Evolutionary conservation across 2,329 filamentous ascomycete species (phyloP).

Genomic region (Neonectria coccinea): DNA sequence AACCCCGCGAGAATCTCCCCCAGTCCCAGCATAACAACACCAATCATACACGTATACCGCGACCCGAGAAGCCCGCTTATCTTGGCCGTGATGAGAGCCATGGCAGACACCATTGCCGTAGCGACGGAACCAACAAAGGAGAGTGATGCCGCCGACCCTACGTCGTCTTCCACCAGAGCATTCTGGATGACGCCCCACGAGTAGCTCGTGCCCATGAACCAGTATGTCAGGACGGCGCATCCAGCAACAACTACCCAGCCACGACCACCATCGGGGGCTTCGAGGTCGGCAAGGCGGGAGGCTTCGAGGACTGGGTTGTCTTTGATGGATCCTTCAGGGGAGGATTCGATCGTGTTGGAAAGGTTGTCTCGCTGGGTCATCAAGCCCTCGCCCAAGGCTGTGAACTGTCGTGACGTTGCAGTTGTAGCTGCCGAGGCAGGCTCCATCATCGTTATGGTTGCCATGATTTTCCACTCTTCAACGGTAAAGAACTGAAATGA

Average conservation of each 20-base stretch:
- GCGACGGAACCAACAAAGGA: constrained; percentile 64
- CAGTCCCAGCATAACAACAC: constrained; percentile 59
- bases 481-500: not conserved
- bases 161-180: constrained; percentile 59
- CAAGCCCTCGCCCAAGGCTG: not conserved
- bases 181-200: constrained; percentile 69
- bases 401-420: not conserved
- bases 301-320: constrained; percentile 48
- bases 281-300: constrained; percentile 54
- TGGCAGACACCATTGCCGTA: constrained; percentile 53
- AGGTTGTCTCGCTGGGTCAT: not conserved
- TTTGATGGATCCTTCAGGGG: constrained; percentile 3
- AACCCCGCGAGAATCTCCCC: constrained; percentile 49
- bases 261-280: constrained; percentile 62
- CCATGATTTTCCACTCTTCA: not conserved
- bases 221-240: constrained; percentile 62
- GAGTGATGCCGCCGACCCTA: constrained; percentile 62
- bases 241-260: constrained; percentile 63
- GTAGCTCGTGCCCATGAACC: constrained; percentile 64
- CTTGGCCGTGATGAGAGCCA: constrained; percentile 58
- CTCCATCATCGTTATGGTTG: not conserved
- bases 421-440: not conserved
- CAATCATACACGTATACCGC: constrained; percentile 56
- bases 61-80: constrained; percentile 62
- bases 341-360: not conserved